Conservation (phyloP, 176 grass and related monocot species). For the Tillandsia fasciculata region DNA sequence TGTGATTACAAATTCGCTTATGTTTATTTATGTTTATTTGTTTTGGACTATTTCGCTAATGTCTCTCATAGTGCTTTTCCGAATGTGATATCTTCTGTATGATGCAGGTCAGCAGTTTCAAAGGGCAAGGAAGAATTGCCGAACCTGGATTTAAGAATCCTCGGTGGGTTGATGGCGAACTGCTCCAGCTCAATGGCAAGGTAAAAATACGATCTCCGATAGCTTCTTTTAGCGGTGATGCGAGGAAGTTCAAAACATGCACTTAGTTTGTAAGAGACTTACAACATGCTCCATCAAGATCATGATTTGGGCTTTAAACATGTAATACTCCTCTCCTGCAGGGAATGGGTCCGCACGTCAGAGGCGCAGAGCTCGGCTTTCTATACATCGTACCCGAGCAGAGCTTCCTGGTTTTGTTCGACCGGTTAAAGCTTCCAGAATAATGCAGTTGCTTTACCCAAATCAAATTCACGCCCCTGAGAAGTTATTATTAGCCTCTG, state of each 20-base stretch:
- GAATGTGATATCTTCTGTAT: neutral
- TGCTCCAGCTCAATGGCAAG: constrained; percentile 90
- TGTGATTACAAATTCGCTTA: no score
- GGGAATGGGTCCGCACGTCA: constrained; percentile 54
- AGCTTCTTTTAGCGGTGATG: neutral
- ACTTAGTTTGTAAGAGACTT: neutral
- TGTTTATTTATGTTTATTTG: no score
- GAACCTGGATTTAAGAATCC: constrained; percentile 88
- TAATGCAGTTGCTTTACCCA: constrained; percentile 7
- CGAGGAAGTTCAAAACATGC: neutral
- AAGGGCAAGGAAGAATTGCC: constrained; percentile 93
- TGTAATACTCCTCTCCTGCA: constrained; percentile 17
- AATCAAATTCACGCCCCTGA: neutral
- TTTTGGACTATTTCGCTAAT: no score
- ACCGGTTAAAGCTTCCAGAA: constrained; percentile 70
- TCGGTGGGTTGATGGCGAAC: constrained; percentile 84
- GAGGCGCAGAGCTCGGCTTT: constrained; percentile 76
- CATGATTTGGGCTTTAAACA: neutral
- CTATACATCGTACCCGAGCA: constrained; percentile 73
- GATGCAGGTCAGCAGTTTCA: constrained; percentile 62
- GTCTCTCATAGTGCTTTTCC: no score
- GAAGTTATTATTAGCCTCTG: neutral
- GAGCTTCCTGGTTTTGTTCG: constrained; percentile 88
- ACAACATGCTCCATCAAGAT: neutral
- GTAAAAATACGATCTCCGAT: constrained; percentile 35